A percentile compares a stretch with the other conserved stretches of the same genome.
Evolutionary conservation across 139 green algal species (phyloP).

Genomic region (Helicosporidium sp.): DNA sequence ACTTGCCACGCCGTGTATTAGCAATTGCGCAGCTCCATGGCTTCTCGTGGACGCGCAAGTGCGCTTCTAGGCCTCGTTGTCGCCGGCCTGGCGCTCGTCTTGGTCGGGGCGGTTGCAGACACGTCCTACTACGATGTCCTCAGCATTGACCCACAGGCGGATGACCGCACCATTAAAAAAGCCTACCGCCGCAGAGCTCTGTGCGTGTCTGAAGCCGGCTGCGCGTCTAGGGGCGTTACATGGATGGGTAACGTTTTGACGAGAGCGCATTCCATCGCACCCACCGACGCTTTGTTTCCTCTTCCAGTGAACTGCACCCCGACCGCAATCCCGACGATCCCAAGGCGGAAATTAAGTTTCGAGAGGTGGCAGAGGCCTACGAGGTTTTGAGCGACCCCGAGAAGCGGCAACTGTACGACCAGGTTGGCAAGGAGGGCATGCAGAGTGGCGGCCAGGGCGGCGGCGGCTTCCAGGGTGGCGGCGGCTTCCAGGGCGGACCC

Average conservation of each 20-base stretch:
- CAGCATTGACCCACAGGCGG: conserved; percentile 36
- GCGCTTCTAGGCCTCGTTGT: no score
- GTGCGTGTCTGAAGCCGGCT: conserved; percentile 2
- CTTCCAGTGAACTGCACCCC: conserved; percentile 43
- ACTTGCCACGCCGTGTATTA: no score
- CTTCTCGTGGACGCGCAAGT: no score
- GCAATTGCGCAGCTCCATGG: no score
- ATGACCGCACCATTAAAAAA: conserved; percentile 64
- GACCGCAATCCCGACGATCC: conserved; percentile 61
- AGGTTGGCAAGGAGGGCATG: conserved; percentile 53
- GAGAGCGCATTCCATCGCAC: no score
- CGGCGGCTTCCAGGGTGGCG: conserved; percentile 18
- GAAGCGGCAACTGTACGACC: conserved; percentile 58
- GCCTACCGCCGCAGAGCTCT: conserved; percentile 52
- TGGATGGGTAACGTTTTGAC: no score
- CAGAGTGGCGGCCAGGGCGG: conserved; percentile 15
- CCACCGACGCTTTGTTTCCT: neutral
- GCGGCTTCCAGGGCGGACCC: conserved; percentile 17
- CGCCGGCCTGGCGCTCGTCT: no score
- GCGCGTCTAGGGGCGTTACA: neutral
- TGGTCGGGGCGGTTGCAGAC: no score
- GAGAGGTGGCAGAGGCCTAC: conserved; percentile 46
- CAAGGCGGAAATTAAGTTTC: conserved; percentile 56
- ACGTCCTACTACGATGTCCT: conserved; percentile 56
- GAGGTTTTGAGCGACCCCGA: conserved; percentile 60